Conservation (phyloP, 2,329 filamentous ascomycete genomes). For the Boeremia lycopersici region DNA sequence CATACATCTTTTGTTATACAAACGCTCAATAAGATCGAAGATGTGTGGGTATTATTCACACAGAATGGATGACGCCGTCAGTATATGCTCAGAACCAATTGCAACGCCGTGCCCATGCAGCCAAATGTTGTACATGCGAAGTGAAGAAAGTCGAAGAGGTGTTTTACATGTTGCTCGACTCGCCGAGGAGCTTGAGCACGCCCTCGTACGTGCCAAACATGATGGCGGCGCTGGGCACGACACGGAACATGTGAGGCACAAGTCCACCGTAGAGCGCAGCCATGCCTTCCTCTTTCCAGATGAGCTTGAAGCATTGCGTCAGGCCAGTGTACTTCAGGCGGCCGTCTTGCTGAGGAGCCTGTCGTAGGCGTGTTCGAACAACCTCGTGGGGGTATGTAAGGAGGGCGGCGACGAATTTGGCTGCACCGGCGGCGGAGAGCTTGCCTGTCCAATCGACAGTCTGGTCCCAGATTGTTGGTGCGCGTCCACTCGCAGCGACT, state of each 20-base stretch:
- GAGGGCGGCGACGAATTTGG: constrained; percentile 84
- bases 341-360: constrained; percentile 76
- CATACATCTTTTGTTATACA: constrained; percentile 14
- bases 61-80: constrained; percentile 13
- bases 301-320: constrained; percentile 83
- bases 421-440: constrained; percentile 76
- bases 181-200: constrained; percentile 56
- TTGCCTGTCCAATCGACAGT: constrained; percentile 80
- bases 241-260: constrained; percentile 87
- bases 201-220: constrained; percentile 87
- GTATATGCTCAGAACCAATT: constrained; percentile 9
- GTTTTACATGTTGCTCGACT: constrained; percentile 47
- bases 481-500: constrained; percentile 61
- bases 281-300: constrained; percentile 88
- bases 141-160: neutral
- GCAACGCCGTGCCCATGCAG: constrained; percentile 19
- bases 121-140: constrained; percentile 16
- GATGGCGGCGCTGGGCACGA: constrained; percentile 90
- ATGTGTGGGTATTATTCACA: constrained; percentile 13
- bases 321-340: constrained; percentile 86
- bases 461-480: constrained; percentile 73
- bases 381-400: constrained; percentile 94
- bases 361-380: constrained; percentile 80
- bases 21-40: constrained; percentile 5
- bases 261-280: constrained; percentile 86